These are phyloP conservation scores for Hypoxylon sp. DNA, from an alignment of 2,329 filamentous ascomycete species.

Conservation along the genomic window DNA sequence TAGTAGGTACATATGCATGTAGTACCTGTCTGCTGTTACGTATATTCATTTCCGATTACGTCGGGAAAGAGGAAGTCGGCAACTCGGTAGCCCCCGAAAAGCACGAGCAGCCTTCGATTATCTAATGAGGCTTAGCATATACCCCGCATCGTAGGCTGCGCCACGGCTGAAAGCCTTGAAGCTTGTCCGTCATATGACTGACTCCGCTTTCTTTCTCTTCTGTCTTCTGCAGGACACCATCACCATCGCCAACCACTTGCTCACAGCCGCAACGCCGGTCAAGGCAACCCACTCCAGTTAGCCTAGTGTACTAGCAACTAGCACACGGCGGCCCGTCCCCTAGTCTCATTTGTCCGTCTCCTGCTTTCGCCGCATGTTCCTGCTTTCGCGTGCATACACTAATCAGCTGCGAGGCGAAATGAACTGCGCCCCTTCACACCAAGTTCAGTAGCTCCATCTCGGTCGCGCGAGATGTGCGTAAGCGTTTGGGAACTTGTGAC, in stretches of 20 bases:
- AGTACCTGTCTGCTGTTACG: no score
- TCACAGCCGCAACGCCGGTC: not conserved
- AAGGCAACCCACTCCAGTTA: not conserved
- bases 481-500: slow-evolving; percentile 26
- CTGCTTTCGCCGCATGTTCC: slow-evolving; percentile 21
- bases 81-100: slow-evolving; percentile 8
- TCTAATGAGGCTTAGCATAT: slow-evolving; percentile 27
- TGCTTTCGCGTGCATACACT: slow-evolving; percentile 9
- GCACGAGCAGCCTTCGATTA: slow-evolving; percentile 18
- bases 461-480: slow-evolving; percentile 17
- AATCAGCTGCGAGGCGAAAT: slow-evolving; percentile 36
- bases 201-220: not conserved
- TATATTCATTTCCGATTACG: not conserved
- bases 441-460: not conserved
- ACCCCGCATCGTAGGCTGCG: slow-evolving; percentile 14
- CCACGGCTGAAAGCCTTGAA: slow-evolving; percentile 11
- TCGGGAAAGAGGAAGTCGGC: not conserved
- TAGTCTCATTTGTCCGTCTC: not conserved
- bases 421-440: slow-evolving; percentile 37
- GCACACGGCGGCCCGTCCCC: not conserved
- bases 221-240: slow-evolving; percentile 9
- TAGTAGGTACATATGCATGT: not conserved
- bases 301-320: no score
- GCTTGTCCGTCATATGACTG: not conserved
- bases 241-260: not conserved